A percentile compares a stretch with the other conserved stretches of the same genome.
phyloP scores from a whole-genome alignment of 129 eudicot species.

The Chrysanthemum makinoi region DNA sequence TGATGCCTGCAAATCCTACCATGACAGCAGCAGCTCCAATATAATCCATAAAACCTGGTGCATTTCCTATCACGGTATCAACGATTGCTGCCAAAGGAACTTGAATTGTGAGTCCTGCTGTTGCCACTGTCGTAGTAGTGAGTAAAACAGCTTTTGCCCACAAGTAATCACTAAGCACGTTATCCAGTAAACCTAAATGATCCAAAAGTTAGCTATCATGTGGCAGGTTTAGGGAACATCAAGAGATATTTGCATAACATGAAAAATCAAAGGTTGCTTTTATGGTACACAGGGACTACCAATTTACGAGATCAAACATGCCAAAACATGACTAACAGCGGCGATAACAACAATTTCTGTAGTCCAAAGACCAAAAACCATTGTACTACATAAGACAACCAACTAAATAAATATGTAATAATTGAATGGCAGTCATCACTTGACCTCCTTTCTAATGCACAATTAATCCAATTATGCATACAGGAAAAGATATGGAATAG shows the following conservation, averaged over 20 bases:
- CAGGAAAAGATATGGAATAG: background rate
- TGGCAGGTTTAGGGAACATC: background rate
- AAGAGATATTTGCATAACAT: too few species aligned
- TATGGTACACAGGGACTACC: background rate
- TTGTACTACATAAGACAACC: background rate
- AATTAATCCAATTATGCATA: background rate
- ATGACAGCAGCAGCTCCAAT: constrained; percentile 85
- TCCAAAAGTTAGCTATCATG: background rate
- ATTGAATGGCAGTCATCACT: background rate
- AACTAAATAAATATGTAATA: background rate
- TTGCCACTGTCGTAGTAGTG: constrained; percentile 93
- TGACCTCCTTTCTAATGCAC: background rate
- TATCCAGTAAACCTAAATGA: constrained; percentile 76
- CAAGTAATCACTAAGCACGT: constrained; percentile 85
- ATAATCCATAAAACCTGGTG: constrained; percentile 62
- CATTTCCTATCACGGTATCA: constrained; percentile 75
- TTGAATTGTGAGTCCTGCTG: constrained; percentile 97
- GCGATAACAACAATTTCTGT: background rate
- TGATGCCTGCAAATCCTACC: constrained; percentile 90
- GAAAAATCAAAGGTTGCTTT: too few species aligned
- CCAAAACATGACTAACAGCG: background rate
- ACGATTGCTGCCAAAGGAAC: constrained; percentile 90
- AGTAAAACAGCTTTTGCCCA: constrained; percentile 99
- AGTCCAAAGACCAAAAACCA: background rate
- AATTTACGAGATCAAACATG: background rate